Percentiles rank a stretch among this genome's conserved stretches.
Evolutionary conservation across 139 green algal genomes (phyloP).

Genomic region (Marvania coccoides): DNA sequence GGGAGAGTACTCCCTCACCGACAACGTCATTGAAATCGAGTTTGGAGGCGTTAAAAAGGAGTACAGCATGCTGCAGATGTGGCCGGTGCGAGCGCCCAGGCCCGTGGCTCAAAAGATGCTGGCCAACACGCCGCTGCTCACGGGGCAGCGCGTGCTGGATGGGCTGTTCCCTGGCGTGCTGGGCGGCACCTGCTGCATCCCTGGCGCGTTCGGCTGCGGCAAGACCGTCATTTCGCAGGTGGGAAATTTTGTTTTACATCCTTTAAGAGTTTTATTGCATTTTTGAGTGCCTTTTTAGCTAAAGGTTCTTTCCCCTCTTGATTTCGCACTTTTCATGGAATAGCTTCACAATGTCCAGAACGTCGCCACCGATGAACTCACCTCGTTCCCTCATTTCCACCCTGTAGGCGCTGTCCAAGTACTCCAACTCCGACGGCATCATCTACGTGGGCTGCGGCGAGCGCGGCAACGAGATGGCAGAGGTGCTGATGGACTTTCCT

Average conservation of each 20-base stretch:
- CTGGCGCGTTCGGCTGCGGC: slow-evolving; percentile 96
- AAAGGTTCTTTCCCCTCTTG: too few species aligned
- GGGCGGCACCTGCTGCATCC: slow-evolving; percentile 96
- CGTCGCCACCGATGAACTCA: too few species aligned
- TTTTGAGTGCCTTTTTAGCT: too few species aligned
- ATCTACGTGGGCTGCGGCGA: slow-evolving; percentile 99
- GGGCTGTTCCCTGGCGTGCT: slow-evolving; percentile 96
- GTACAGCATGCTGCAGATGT: slow-evolving; percentile 95
- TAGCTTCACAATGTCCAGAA: too few species aligned
- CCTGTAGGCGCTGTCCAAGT: slow-evolving; percentile 89
- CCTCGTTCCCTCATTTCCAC: too few species aligned
- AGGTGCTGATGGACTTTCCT: slow-evolving; percentile 92
- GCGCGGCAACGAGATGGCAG: slow-evolving; percentile 88
- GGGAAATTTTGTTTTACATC: too few species aligned
- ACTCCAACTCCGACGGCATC: slow-evolving; percentile 96
- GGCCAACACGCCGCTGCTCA: slow-evolving; percentile 94
- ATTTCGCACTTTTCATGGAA: too few species aligned
- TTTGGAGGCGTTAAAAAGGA: slow-evolving; percentile 90
- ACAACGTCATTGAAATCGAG: slow-evolving; percentile 96
- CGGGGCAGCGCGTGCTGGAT: slow-evolving; percentile 95
- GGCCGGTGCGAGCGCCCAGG: slow-evolving; percentile 89
- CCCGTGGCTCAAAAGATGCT: slow-evolving; percentile 92
- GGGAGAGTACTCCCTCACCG: slow-evolving; percentile 83
- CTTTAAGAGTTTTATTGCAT: too few species aligned
- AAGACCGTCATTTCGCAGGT: slow-evolving; percentile 98